Conservation (phyloP, 1,139 yeast species). For the Pichia sp. region DNA sequence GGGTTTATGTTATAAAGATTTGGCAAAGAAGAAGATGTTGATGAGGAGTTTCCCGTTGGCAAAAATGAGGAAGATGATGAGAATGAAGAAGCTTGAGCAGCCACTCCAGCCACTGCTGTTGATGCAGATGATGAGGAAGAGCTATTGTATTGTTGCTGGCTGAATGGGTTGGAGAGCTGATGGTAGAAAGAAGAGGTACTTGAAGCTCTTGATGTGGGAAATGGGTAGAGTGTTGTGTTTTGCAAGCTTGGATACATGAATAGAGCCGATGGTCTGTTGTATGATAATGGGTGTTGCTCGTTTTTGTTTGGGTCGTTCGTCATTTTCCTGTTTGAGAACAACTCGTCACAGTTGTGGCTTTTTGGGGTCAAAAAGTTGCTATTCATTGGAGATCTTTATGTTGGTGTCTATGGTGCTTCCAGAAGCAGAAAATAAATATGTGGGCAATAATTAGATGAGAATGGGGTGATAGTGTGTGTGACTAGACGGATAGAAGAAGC, state of each 20-base stretch:
- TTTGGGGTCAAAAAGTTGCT: background rate
- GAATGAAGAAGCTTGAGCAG: no score
- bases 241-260: background rate
- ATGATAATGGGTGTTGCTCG: background rate
- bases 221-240: background rate
- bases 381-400: background rate
- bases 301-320: background rate
- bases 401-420: background rate
- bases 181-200: background rate
- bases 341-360: background rate
- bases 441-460: background rate
- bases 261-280: background rate
- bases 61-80: no score
- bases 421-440: background rate
- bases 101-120: background rate
- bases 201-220: constrained; percentile 2
- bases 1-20: background rate
- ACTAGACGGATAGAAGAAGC: background rate
- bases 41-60: background rate
- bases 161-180: constrained; percentile 9
- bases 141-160: background rate
- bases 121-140: background rate
- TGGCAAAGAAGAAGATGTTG: background rate
- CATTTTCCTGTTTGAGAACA: background rate
- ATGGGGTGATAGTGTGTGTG: background rate